Conservation (phyloP, 495 filamentous ascomycete genomes). For the Penicillium nucicola region DNA sequence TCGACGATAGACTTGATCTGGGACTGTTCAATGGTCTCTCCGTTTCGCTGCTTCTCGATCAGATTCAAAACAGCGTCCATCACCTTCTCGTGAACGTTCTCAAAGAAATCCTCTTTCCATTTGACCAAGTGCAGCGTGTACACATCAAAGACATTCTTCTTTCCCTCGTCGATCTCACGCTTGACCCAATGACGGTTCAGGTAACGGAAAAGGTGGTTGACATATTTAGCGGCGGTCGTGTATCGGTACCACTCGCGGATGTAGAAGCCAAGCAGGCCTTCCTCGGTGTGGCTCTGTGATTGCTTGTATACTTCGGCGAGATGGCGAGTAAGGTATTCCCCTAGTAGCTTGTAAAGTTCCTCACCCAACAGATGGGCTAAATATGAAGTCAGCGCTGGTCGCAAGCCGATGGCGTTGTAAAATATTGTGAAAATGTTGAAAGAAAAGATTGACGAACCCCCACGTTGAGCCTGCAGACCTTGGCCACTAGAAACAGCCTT, state of each 20-base stretch:
- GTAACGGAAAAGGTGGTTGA: conserved; percentile 95
- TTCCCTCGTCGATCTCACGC: conserved; percentile 97
- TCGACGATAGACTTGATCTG: conserved; percentile 98
- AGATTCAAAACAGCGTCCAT: conserved; percentile 94
- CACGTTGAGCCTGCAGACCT: conserved; percentile 63
- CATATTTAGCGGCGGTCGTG: conserved; percentile 91
- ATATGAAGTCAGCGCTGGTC: background rate
- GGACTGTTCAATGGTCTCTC: conserved; percentile 94
- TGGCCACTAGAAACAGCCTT: conserved; percentile 67
- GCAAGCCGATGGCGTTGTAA: background rate
- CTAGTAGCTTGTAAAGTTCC: conserved; percentile 90
- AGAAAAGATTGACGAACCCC: conserved; percentile 53
- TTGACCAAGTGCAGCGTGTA: conserved; percentile 94
- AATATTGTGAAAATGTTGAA: background rate
- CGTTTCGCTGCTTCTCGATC: conserved; percentile 95
- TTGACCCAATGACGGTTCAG: conserved; percentile 99
- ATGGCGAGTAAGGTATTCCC: conserved; percentile 75
- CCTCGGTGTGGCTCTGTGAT: conserved; percentile 77
- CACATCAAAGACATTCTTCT: conserved; percentile 97
- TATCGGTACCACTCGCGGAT: conserved; percentile 96
- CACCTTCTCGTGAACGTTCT: conserved; percentile 75
- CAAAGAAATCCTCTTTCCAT: conserved; percentile 91
- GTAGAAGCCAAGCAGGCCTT: conserved; percentile 91
- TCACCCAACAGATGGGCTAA: conserved; percentile 90
- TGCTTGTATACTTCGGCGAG: conserved; percentile 61